Evolutionary conservation across 148 eudicot genomes (phyloP).

Genomic region (Oxyria digyna): DNA sequence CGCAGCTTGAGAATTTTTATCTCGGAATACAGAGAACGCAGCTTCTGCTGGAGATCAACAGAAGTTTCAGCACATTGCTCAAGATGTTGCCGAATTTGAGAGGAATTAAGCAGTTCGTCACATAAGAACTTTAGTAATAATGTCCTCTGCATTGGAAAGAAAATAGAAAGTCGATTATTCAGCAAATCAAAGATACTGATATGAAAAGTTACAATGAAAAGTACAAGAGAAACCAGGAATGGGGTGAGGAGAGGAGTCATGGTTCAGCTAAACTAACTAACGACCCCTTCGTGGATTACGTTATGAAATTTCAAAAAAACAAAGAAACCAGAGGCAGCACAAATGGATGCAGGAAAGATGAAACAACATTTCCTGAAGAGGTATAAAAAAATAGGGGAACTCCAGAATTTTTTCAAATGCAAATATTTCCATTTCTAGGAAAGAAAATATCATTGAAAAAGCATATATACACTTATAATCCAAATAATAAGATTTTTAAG

Average conservation of each 20-base stretch:
- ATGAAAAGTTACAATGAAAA: neutral
- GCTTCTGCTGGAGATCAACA: slow-evolving; percentile 41
- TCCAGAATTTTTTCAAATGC: neutral
- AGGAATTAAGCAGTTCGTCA: slow-evolving; percentile 49
- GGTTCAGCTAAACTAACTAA: neutral
- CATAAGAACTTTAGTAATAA: slow-evolving; percentile 39
- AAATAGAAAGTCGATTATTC: neutral
- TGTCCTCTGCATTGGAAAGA: slow-evolving; percentile 33
- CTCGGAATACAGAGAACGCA: slow-evolving; percentile 35
- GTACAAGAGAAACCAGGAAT: neutral
- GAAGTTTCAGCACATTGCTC: slow-evolving; percentile 37
- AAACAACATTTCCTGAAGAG: neutral
- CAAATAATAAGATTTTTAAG: neutral
- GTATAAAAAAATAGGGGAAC: neutral
- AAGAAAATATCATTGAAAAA: neutral
- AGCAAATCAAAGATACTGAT: neutral
- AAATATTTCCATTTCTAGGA: neutral
- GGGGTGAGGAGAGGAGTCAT: neutral
- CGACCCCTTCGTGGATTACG: neutral
- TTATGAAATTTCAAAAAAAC: neutral
- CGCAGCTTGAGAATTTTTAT: slow-evolving; percentile 33
- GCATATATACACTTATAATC: neutral
- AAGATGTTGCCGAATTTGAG: slow-evolving; percentile 39
- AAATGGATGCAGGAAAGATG: neutral
- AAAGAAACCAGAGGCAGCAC: neutral